Base-by-base conservation (phyloP, 306 rosid genomes). In the Carpinus fangiana region DNA sequence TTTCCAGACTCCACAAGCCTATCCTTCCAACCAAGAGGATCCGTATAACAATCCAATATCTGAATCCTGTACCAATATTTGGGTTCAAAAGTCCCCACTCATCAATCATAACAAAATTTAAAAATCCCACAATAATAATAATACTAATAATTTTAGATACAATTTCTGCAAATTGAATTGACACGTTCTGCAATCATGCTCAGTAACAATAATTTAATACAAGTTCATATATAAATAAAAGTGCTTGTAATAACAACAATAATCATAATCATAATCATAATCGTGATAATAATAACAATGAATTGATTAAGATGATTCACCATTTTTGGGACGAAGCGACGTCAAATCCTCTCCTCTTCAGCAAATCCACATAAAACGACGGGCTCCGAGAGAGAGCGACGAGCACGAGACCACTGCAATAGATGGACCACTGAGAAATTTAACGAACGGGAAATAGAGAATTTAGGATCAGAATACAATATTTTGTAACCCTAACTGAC, bases 1-100 rank as follows among this genome's bases (percentile, higher is more conserved):
- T 72, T 76, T 79, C 72, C 88, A 77, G 90, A 70, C 76, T 83
- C 85, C 79, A 70, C 50, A 36, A 79, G 73, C 78, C 72, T 85
- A 21, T 89, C 89, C 82, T 90, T 95, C 98, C 98, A 95, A 76
- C 95, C 98, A 70, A 92, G 97, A 82, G 98, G 97, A 85, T 94
- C 98, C 3, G 97, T 84, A 83, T 90, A 94, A 87, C 97, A 94
- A 88, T 94, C 98, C 89, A 95, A 89, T 82, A 95, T 79, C 71
- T 72, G 91, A 87, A 95, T 81, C 97, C 98, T 91, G 91, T 69
- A 87, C 60, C 38, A 76, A 69, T 77, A 74, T 12, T 65, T 17
- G 61, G 54, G 48, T 78, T 47, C 8, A 79, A 23, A 72, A 45
- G 38, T 60, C 12, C 74, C 50, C 46, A 41, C 14, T 34, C 21